Percentiles rank a stretch among this genome's conserved stretches.
phyloP scores from a whole-genome alignment of 257 asterid genomes.

The Nicotiana tomentosiformis region DNA sequence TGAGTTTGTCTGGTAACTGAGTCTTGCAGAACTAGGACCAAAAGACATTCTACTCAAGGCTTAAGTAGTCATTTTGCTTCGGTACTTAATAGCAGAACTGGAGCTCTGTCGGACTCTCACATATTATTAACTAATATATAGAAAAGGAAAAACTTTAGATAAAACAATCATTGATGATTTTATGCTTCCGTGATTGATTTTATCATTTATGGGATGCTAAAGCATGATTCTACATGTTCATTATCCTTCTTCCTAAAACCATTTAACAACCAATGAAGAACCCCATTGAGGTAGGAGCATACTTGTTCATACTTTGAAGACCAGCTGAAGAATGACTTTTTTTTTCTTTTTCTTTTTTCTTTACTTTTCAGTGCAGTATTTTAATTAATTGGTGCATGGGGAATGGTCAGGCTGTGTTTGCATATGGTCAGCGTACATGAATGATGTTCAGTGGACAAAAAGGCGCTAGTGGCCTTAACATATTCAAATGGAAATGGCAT shows the following conservation, averaged over 20 bases:
- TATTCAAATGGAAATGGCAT: constrained; percentile 65
- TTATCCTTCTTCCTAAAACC: not conserved
- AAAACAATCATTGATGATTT: not conserved
- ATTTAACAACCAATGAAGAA: not conserved
- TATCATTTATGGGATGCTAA: not conserved
- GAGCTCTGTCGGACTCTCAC: not conserved
- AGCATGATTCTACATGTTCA: not conserved
- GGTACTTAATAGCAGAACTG: not conserved
- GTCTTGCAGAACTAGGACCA: not conserved
- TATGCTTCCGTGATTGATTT: not conserved
- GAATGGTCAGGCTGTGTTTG: constrained; percentile 52
- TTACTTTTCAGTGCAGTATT: not conserved
- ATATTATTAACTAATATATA: not conserved
- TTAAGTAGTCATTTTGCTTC: not conserved
- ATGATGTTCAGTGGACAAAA: constrained; percentile 86
- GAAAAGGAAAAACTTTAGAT: not conserved
- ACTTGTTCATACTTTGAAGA: not conserved
- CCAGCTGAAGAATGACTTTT: not conserved
- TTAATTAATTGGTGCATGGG: constrained; percentile 19
- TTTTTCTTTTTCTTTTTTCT: not conserved
- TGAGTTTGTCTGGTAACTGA: not conserved
- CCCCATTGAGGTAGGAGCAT: not conserved
- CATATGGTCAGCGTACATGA: constrained; percentile 42
- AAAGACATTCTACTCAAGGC: not conserved
- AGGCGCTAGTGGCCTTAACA: constrained; percentile 49